A percentile compares a stretch with the other conserved stretches of the same genome.
phyloP scores from a whole-genome alignment of 2,329 filamentous ascomycete species.

The Penicillium thymicola region DNA sequence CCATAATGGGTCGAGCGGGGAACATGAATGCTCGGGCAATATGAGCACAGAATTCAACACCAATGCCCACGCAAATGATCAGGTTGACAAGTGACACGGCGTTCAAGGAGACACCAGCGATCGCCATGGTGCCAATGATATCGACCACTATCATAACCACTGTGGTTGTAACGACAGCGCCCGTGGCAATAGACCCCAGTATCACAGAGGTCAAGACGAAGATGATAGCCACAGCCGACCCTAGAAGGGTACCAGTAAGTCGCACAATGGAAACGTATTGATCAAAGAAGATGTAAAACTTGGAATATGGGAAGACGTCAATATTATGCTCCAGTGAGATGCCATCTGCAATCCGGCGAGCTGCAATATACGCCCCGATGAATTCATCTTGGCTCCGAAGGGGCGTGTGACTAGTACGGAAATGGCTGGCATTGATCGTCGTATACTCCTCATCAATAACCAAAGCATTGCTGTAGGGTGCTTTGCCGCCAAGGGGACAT shows the following conservation, averaged over 20 bases:
- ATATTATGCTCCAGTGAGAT: conserved; percentile 69
- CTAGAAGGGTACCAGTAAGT: conserved; percentile 74
- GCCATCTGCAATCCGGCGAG: conserved; percentile 78
- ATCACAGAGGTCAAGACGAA: conserved; percentile 75
- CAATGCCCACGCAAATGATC: conserved; percentile 94
- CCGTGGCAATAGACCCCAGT: conserved; percentile 79
- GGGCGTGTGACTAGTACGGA: conserved; percentile 84
- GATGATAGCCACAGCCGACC: conserved; percentile 80
- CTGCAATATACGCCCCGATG: conserved; percentile 83
- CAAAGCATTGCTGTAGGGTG: conserved; percentile 80
- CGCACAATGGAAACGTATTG: conserved; percentile 85
- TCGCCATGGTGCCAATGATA: conserved; percentile 91
- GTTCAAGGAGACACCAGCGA: conserved; percentile 85
- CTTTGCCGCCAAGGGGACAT: conserved; percentile 84
- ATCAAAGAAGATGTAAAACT: conserved; percentile 99
- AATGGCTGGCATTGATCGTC: conserved; percentile 79
- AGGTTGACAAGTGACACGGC: conserved; percentile 94
- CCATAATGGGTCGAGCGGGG: conserved; percentile 76
- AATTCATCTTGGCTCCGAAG: conserved; percentile 87
- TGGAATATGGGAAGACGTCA: conserved; percentile 91
- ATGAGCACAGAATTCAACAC: conserved; percentile 96
- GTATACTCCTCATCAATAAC: conserved; percentile 67
- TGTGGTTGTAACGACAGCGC: conserved; percentile 75
- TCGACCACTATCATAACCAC: conserved; percentile 93
- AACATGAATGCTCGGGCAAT: conserved; percentile 96